Conservation (phyloP, 1,284 basidiomycete species). For the Rhizoctonia solani region DNA sequence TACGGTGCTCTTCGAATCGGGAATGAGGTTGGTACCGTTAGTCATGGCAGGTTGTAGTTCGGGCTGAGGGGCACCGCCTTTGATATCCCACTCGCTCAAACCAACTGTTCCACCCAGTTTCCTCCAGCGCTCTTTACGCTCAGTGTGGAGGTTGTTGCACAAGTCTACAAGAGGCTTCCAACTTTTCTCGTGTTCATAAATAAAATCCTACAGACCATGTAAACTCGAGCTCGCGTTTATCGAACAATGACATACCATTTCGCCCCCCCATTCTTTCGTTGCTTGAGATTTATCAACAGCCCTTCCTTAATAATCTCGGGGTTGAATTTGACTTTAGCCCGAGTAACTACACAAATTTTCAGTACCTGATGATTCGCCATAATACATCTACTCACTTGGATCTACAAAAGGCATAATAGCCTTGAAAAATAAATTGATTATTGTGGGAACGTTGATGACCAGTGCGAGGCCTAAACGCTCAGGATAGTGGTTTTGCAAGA, state of each 20-base stretch:
- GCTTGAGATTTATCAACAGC: slow-evolving; percentile 62
- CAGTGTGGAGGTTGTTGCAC: slow-evolving; percentile 55
- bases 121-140: slow-evolving; percentile 64
- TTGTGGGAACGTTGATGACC: slow-evolving; percentile 81
- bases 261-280: slow-evolving; percentile 65
- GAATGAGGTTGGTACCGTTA: background rate
- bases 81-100: slow-evolving; percentile 70
- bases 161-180: slow-evolving; percentile 67
- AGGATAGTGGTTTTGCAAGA: slow-evolving; percentile 87
- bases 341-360: slow-evolving; percentile 56
- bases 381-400: slow-evolving; percentile 46
- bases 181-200: slow-evolving; percentile 73
- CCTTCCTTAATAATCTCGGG: slow-evolving; percentile 62
- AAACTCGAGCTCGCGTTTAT: background rate
- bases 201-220: slow-evolving; percentile 51
- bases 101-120: slow-evolving; percentile 66
- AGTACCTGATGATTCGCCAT: background rate
- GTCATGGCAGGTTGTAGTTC: background rate
- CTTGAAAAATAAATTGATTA: slow-evolving; percentile 81
- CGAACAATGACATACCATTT: slow-evolving; percentile 39
- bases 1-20: background rate
- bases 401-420: slow-evolving; percentile 81
- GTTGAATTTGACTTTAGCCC: slow-evolving; percentile 71
- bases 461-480: slow-evolving; percentile 88
- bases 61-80: slow-evolving; percentile 15